Evolutionary conservation across 495 filamentous ascomycete species (phyloP).

Genomic region (Letharia columbiana): DNA sequence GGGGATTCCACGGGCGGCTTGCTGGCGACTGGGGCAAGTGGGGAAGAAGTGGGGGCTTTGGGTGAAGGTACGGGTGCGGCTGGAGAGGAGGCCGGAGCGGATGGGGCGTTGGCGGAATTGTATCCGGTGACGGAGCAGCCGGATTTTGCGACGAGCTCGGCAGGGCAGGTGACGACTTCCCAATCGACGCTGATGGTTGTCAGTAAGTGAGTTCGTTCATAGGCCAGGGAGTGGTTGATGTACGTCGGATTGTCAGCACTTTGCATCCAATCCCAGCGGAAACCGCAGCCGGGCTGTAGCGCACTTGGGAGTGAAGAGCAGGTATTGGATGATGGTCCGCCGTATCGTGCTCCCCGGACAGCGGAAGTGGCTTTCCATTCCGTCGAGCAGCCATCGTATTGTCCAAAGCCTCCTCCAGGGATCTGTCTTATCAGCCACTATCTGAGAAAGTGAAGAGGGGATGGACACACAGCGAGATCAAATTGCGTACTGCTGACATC

Average conservation of each 20-base stretch:
- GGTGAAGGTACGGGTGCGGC: background rate
- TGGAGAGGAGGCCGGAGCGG: slow-evolving; percentile 7
- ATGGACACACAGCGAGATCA: slow-evolving; percentile 45
- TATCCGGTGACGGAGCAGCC: slow-evolving; percentile 40
- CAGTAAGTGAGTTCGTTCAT: background rate
- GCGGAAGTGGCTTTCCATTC: slow-evolving; percentile 50
- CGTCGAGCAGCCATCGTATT: slow-evolving; percentile 54
- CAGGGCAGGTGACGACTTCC: slow-evolving; percentile 51
- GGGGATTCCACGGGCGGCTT: background rate
- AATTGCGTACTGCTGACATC: slow-evolving; percentile 54
- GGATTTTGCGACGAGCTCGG: slow-evolving; percentile 48
- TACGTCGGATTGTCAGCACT: slow-evolving; percentile 51
- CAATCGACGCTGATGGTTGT: slow-evolving; percentile 36
- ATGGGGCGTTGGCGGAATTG: no score
- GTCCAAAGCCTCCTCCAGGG: slow-evolving; percentile 57
- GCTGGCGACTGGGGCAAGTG: background rate
- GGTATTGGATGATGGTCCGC: slow-evolving; percentile 44
- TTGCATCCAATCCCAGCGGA: slow-evolving; percentile 60
- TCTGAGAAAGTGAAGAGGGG: background rate
- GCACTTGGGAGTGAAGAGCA: slow-evolving; percentile 48
- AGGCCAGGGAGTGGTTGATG: background rate
- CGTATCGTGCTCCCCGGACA: slow-evolving; percentile 55
- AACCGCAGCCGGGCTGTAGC: slow-evolving; percentile 56
- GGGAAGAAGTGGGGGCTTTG: background rate
- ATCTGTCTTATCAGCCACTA: slow-evolving; percentile 33